phyloP scores from a whole-genome alignment of 2,329 filamentous ascomycete genomes.

The Orbilia ellipsospora region DNA sequence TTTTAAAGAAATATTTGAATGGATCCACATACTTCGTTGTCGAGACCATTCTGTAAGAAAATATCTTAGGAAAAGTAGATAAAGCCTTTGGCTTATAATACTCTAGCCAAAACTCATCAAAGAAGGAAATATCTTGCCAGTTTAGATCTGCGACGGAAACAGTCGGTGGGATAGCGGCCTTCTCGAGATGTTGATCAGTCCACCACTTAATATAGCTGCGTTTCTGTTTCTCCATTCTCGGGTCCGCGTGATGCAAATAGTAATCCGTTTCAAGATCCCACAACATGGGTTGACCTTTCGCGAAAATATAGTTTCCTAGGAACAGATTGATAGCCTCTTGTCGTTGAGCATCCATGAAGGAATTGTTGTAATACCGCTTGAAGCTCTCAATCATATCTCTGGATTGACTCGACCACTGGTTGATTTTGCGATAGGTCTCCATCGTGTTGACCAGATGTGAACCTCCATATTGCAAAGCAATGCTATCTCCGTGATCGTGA shows the following conservation, averaged over 20 bases:
- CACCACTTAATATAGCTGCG: constrained; percentile 91
- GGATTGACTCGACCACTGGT: constrained; percentile 97
- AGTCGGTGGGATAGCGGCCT: constrained; percentile 67
- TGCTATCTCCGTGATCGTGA: constrained; percentile 96
- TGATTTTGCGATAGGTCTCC: constrained; percentile 98
- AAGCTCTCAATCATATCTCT: constrained; percentile 99
- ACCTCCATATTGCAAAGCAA: constrained; percentile 96
- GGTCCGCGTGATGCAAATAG: constrained; percentile 91
- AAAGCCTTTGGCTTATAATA: constrained; percentile 91
- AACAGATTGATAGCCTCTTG: constrained; percentile 99
- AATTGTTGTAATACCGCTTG: constrained; percentile 99
- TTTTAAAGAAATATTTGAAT: constrained; percentile 63
- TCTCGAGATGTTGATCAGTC: constrained; percentile 76
- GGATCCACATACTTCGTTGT: constrained; percentile 82
- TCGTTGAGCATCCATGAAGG: constrained; percentile 94
- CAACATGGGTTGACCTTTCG: constrained; percentile 88
- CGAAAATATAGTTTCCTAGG: constrained; percentile 92
- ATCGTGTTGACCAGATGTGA: constrained; percentile 99
- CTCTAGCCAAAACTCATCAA: constrained; percentile 83
- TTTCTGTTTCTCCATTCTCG: constrained; percentile 69
- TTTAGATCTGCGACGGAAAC: constrained; percentile 57
- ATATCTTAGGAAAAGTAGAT: constrained; percentile 91
- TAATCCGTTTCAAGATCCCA: constrained; percentile 97
- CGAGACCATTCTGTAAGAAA: constrained; percentile 90
- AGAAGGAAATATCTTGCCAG: constrained; percentile 38